These are phyloP conservation scores for Quillaja saponaria DNA, from an alignment of 306 rosid genomes.

Conservation along the genomic window DNA sequence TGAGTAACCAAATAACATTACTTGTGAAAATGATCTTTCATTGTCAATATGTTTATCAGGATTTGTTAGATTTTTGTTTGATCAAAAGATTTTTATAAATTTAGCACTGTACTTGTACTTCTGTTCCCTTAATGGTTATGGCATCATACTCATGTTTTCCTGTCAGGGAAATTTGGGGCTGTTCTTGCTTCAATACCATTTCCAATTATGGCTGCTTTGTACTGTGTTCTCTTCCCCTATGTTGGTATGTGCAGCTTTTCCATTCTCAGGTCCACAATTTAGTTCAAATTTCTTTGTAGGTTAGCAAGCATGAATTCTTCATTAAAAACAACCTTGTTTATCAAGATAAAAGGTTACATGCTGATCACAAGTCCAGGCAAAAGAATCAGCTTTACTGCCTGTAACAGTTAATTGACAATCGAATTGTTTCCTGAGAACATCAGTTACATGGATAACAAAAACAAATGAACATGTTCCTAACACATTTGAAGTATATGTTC, in stretches of 20 bases:
- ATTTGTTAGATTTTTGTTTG: constrained; percentile 1
- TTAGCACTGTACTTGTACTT: constrained; percentile 1
- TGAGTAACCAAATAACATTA: not conserved
- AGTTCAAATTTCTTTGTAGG: not conserved
- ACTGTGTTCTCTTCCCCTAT: constrained; percentile 79
- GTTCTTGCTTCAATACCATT: constrained; percentile 85
- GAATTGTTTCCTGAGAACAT: no score
- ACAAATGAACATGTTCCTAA: not conserved
- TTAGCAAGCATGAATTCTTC: not conserved
- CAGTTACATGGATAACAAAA: no score
- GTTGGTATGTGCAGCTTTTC: constrained; percentile 56
- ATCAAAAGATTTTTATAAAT: not conserved
- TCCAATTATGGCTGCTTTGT: constrained; percentile 76
- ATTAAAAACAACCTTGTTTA: not conserved
- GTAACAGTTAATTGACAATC: no score
- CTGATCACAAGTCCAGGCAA: no score
- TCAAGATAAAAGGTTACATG: no score
- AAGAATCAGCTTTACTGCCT: no score
- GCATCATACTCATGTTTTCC: constrained; percentile 24
- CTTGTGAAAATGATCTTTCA: not conserved
- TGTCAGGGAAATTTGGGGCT: constrained; percentile 88
- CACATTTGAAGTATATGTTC: not conserved
- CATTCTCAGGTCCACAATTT: not conserved
- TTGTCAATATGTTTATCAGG: constrained; percentile 2
- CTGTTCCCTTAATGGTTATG: constrained; percentile 11